Evolutionary conservation across 345 rosid species (phyloP).

Genomic region (Erysimum cheiranthoides): DNA sequence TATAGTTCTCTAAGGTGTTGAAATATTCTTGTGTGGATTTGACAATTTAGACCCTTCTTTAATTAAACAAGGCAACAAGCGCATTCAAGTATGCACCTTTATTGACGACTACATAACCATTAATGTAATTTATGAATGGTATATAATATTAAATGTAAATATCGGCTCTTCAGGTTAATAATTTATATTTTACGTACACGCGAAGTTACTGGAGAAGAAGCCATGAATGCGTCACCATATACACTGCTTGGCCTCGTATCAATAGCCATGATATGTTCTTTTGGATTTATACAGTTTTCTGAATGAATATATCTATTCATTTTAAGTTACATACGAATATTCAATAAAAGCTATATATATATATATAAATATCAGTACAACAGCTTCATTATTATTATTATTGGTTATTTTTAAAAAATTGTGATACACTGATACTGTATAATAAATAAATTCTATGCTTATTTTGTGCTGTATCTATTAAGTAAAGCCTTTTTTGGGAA

Average conservation of each 20-base stretch:
- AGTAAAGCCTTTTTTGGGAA: slow-evolving; percentile 26
- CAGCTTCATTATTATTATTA: neutral
- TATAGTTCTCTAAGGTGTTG: neutral
- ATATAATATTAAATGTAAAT: neutral
- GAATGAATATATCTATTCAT: neutral
- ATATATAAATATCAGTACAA: neutral
- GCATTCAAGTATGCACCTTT: slow-evolving; percentile 7
- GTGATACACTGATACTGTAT: no score
- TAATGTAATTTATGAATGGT: neutral
- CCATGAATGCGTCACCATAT: slow-evolving; percentile 44
- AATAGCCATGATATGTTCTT: slow-evolving; percentile 16
- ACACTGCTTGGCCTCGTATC: slow-evolving; percentile 23
- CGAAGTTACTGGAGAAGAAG: slow-evolving; percentile 36
- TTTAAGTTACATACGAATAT: slow-evolving; percentile 3
- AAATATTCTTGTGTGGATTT: neutral
- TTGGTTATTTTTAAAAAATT: neutral
- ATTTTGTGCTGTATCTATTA: slow-evolving; percentile 22
- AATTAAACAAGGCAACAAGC: neutral
- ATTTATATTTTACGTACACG: slow-evolving; percentile 27
- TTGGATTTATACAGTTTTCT: slow-evolving; percentile 22
- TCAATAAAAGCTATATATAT: neutral
- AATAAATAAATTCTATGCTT: neutral
- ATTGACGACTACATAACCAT: slow-evolving; percentile 18
- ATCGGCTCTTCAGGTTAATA: neutral
- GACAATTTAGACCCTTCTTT: neutral